phyloP scores from a whole-genome alignment of 1,284 basidiomycete species.

The Irpex sp. region DNA sequence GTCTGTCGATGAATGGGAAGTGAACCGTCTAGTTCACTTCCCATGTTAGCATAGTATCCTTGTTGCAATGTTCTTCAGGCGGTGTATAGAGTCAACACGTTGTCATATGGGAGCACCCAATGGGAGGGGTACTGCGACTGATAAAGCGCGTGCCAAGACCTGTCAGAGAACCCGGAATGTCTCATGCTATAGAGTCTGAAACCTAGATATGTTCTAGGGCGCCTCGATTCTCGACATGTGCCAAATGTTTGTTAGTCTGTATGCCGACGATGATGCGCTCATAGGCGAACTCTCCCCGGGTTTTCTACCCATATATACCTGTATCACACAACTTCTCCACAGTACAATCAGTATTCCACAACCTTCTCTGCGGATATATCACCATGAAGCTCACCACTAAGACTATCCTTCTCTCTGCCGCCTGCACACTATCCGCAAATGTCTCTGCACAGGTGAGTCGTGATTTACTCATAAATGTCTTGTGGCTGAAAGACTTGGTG shows the following conservation, averaged over 20 bases:
- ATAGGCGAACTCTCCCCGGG: neutral
- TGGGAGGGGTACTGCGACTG: no score
- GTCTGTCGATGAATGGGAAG: no score
- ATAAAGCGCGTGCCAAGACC: no score
- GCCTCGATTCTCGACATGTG: neutral
- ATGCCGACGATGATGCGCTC: neutral
- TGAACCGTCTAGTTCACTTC: no score
- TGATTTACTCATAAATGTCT: neutral
- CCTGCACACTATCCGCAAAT: neutral
- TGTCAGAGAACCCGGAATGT: no score
- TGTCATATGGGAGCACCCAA: no score
- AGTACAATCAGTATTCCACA: neutral
- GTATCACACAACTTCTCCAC: neutral
- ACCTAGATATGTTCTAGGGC: no score
- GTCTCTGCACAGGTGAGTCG: neutral
- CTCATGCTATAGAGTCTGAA: no score
- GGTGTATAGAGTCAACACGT: no score
- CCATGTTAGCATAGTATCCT: no score
- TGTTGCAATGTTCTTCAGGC: no score
- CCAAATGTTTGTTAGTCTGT: neutral
- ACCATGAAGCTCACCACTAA: neutral
- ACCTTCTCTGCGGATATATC: neutral
- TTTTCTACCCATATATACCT: neutral
- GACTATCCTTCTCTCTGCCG: neutral
- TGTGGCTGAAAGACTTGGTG: neutral